Conservation (phyloP, 1,284 basidiomycete species). For the Meripilus lineatus region DNA sequence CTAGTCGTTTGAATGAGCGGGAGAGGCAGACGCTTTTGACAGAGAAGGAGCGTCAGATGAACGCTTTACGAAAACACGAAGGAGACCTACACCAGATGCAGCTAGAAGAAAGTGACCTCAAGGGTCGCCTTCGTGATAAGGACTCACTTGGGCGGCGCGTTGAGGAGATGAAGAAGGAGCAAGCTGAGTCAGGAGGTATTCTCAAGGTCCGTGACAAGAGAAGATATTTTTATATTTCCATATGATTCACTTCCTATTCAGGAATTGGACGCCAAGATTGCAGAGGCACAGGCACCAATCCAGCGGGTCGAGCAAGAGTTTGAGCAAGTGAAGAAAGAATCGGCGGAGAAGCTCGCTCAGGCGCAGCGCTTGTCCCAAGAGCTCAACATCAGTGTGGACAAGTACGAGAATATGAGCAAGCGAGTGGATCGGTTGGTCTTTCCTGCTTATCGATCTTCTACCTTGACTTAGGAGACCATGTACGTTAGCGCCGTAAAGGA, state of each 20-base stretch:
- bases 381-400: conserved; percentile 63
- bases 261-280: conserved; percentile 64
- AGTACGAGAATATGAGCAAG: conserved; percentile 56
- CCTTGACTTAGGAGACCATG: too few relatives aligned
- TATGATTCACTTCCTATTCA: conserved; percentile 26
- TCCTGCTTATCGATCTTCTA: too few relatives aligned
- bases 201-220: conserved; percentile 23
- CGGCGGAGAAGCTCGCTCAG: conserved; percentile 44
- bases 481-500: too few relatives aligned
- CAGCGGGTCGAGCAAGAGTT: conserved; percentile 61
- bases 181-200: conserved; percentile 28
- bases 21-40: conserved; percentile 55
- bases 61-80: conserved; percentile 50
- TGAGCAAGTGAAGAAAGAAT: conserved; percentile 46
- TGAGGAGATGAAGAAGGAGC: conserved; percentile 57
- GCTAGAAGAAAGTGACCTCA: conserved; percentile 57
- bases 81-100: conserved; percentile 58
- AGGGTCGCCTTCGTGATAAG: conserved; percentile 60
- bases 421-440: conserved; percentile 58
- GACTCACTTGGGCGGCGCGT: conserved; percentile 57
- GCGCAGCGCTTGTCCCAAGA: conserved; percentile 57
- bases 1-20: conserved; percentile 66
- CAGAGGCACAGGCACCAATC: conserved; percentile 64
- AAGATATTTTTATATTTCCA: too few relatives aligned
- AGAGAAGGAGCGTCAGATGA: conserved; percentile 67